Conservation (phyloP, 108 stramenopile species). For the Skeletonema marinoi region DNA sequence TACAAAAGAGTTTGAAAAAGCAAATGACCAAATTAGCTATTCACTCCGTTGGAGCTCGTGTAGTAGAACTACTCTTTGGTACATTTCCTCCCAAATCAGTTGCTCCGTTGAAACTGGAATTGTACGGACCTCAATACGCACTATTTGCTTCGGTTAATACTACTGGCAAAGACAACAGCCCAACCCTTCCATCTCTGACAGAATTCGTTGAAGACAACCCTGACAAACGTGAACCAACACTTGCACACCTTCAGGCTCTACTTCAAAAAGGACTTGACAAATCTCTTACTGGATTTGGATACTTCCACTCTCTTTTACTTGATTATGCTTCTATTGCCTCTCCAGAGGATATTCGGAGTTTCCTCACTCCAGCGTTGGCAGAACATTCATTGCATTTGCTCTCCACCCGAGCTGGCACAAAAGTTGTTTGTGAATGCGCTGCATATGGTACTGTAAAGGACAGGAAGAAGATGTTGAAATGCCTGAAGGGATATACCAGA, state of each 20-base stretch:
- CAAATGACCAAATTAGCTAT: conserved; percentile 84
- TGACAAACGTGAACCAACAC: conserved; percentile 69
- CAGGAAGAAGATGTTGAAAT: conserved; percentile 89
- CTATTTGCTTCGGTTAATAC: conserved; percentile 59
- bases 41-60: conserved; percentile 86
- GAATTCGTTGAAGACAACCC: conserved; percentile 55
- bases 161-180: conserved; percentile 19
- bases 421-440: conserved; percentile 82
- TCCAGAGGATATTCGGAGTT: conserved; percentile 63
- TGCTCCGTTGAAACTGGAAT: conserved; percentile 75
- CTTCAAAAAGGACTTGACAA: conserved; percentile 87
- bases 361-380: conserved; percentile 68
- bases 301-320: conserved; percentile 79
- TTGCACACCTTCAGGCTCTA: conserved; percentile 55
- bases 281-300: conserved; percentile 78
- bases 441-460: conserved; percentile 91
- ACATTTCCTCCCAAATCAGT: conserved; percentile 74
- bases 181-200: conserved; percentile 46
- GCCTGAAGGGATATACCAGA: conserved; percentile 88
- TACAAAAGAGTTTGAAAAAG: conserved; percentile 67
- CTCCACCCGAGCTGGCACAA: conserved; percentile 83
- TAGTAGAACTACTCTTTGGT: conserved; percentile 80
- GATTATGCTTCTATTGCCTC: conserved; percentile 71
- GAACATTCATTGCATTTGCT: conserved; percentile 86
- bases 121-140: conserved; percentile 90